Percentiles rank a stretch among this genome's conserved stretches.
These are phyloP conservation scores for Schizosaccharomyces lindneri DNA, from an alignment of 805 yeast genomes.

Conservation along the genomic window DNA sequence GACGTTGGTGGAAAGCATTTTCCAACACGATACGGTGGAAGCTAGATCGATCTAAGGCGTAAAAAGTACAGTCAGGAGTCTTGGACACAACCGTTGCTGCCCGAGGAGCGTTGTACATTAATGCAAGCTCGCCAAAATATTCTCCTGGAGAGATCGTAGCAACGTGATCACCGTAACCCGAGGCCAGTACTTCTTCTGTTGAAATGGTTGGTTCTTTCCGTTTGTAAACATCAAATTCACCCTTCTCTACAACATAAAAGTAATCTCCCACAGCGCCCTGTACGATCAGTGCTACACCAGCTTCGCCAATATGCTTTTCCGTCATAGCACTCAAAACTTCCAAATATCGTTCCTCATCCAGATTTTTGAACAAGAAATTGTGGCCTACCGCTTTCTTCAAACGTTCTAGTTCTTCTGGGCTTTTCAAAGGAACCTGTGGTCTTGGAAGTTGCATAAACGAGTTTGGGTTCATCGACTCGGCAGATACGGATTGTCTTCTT, in stretches of 20 bases:
- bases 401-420: conserved; percentile 33
- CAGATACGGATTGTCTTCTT: conserved; percentile 9
- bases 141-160: conserved; percentile 64
- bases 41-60: conserved; percentile 86
- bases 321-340: conserved; percentile 67
- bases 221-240: conserved; percentile 47
- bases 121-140: conserved; percentile 86
- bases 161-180: conserved; percentile 26
- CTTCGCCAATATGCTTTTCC: conserved; percentile 28
- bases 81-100: conserved; percentile 77
- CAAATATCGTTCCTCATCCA: conserved; percentile 52
- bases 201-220: not conserved
- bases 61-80: conserved; percentile 38
- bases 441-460: not conserved
- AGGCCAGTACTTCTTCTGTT: not conserved
- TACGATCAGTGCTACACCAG: conserved; percentile 33
- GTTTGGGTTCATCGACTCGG: conserved; percentile 5
- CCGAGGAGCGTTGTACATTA: conserved; percentile 92
- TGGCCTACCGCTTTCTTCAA: conserved; percentile 47
- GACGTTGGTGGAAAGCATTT: conserved; percentile 71
- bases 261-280: conserved; percentile 93
- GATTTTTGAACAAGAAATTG: conserved; percentile 62
- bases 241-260: conserved; percentile 66
- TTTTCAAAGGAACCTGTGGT: conserved; percentile 4
- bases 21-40: conserved; percentile 79